A percentile compares a stretch with the other conserved stretches of the same genome.
Evolutionary conservation across 257 asterid species (phyloP).

Genomic region (Nemophila menziesii): DNA sequence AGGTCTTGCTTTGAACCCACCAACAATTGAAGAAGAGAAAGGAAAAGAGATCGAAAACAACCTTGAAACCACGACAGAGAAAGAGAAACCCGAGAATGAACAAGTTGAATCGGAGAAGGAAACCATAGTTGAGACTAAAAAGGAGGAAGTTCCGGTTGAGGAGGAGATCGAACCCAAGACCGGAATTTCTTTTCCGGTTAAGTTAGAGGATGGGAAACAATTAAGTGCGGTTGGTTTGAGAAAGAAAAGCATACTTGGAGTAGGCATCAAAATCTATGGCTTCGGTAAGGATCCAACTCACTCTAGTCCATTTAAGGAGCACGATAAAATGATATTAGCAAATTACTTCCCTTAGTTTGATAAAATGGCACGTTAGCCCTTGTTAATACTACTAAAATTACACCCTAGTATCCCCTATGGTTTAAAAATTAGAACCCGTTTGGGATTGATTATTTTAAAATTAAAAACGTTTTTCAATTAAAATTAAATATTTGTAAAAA

Average conservation of each 20-base stretch:
- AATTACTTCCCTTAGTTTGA: no score
- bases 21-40: slow-evolving; percentile 13
- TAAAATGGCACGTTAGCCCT: no score
- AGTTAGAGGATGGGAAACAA: slow-evolving; percentile 40
- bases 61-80: slow-evolving; percentile 9
- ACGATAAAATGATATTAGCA: no score
- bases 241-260: slow-evolving; percentile 70
- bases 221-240: slow-evolving; percentile 52
- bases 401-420: no score
- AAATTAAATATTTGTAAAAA: no score
- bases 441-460: no score
- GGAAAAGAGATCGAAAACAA: slow-evolving; percentile 12
- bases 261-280: slow-evolving; percentile 57
- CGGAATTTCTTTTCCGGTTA: slow-evolving; percentile 52
- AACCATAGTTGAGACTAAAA: slow-evolving; percentile 14
- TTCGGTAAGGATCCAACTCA: slow-evolving; percentile 31
- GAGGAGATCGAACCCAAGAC: slow-evolving; percentile 51
- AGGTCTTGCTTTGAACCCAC: slow-evolving; percentile 22
- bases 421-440: no score
- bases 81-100: slow-evolving; percentile 18
- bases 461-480: no score
- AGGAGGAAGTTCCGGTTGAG: slow-evolving; percentile 39
- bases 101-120: slow-evolving; percentile 13
- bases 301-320: no score
- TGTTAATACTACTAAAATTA: no score